phyloP scores from a whole-genome alignment of 352 stramenopile species.

The Globisporangium parvum region DNA sequence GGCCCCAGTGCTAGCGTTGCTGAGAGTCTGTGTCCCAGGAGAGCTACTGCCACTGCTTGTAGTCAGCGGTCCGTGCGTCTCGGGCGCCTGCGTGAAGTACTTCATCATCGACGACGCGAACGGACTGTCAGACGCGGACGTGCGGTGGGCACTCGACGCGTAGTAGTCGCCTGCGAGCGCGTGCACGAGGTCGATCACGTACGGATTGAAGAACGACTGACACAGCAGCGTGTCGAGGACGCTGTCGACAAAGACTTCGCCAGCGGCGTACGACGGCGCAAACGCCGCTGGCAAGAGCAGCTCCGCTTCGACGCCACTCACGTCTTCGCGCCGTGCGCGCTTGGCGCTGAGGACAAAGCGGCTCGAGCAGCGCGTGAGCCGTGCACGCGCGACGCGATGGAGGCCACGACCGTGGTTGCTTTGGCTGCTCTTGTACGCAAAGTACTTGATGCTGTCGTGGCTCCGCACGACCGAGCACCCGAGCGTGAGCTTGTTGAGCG shows the following conservation, averaged over 20 bases:
- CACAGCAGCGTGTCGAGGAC: slow-evolving; percentile 60
- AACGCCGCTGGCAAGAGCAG: slow-evolving; percentile 27
- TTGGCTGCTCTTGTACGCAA: slow-evolving; percentile 40
- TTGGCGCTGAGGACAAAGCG: slow-evolving; percentile 10
- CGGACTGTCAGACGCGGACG: slow-evolving; percentile 13
- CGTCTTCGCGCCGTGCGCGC: slow-evolving; percentile 9
- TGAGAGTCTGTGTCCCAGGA: not conserved
- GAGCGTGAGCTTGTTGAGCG: slow-evolving; percentile 11
- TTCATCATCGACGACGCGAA: slow-evolving; percentile 27
- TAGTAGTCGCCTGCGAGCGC: slow-evolving; percentile 43
- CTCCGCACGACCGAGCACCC: slow-evolving; percentile 43
- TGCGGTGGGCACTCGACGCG: slow-evolving; percentile 2
- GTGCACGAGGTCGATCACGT: slow-evolving; percentile 51
- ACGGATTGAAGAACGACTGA: slow-evolving; percentile 72
- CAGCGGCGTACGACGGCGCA: slow-evolving; percentile 41
- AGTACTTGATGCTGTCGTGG: slow-evolving; percentile 50
- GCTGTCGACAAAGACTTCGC: slow-evolving; percentile 54
- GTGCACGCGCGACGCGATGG: slow-evolving; percentile 6
- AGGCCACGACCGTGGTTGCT: slow-evolving; percentile 17
- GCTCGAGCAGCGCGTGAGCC: not conserved
- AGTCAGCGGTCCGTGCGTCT: not conserved
- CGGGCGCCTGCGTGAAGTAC: slow-evolving; percentile 12
- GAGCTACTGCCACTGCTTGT: not conserved
- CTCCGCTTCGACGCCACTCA: slow-evolving; percentile 14
- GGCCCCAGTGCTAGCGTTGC: not conserved